phyloP scores from a whole-genome alignment of 169 alveolate species.

The Amoebophrya sp. region DNA sequence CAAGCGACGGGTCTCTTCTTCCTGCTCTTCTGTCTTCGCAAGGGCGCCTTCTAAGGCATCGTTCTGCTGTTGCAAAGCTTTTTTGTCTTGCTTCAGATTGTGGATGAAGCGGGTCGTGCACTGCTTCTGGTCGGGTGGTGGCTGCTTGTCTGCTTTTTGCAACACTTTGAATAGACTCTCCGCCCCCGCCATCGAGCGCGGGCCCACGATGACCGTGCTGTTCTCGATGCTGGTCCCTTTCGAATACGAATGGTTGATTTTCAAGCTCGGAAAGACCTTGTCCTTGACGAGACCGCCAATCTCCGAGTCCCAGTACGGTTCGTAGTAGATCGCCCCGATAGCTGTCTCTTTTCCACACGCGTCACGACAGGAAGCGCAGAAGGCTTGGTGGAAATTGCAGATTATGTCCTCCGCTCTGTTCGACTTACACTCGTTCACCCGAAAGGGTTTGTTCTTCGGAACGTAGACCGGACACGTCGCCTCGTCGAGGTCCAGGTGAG shows the following conservation, averaged over 20 bases:
- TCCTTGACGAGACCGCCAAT: background rate
- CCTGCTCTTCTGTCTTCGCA: background rate
- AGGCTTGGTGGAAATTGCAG: background rate
- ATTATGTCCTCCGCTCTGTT: background rate
- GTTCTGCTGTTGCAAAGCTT: background rate
- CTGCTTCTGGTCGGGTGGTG: background rate
- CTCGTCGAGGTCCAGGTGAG: background rate
- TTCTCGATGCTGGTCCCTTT: background rate
- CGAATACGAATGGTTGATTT: background rate
- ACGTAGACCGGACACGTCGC: constrained; percentile 3
- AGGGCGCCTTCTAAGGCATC: constrained; percentile 12
- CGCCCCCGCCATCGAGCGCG: background rate
- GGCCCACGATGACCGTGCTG: constrained; percentile 5
- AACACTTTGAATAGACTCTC: background rate
- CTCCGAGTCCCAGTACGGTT: background rate
- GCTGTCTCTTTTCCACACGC: background rate
- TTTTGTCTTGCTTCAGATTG: background rate
- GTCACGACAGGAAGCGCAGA: constrained; percentile 1
- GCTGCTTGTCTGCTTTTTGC: background rate
- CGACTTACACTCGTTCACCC: background rate
- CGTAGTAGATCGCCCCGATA: background rate
- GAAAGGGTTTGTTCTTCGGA: background rate
- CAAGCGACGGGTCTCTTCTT: background rate
- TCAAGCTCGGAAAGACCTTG: background rate
- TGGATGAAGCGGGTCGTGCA: background rate